Percentiles rank a stretch among this genome's conserved stretches.
Evolutionary conservation across 2,329 filamentous ascomycete species (phyloP).

Genomic region (Emergomyces pasteurianus): DNA sequence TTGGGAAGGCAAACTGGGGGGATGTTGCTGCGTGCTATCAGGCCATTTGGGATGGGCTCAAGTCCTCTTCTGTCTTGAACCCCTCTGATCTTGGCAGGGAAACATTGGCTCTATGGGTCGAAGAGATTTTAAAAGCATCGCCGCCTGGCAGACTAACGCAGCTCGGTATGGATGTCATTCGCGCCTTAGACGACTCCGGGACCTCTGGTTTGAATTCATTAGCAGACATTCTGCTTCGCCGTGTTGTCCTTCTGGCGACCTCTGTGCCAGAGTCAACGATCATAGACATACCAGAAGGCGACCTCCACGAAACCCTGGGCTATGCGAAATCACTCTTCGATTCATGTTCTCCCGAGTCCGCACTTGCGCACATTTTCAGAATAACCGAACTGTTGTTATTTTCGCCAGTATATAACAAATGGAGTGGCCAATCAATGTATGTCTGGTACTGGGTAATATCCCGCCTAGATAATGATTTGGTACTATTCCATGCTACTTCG

Average conservation of each 20-base stretch:
- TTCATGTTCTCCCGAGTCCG: constrained; percentile 15
- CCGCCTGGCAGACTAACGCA: constrained; percentile 9
- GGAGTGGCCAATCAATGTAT: constrained; percentile 15
- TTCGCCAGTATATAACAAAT: constrained; percentile 10
- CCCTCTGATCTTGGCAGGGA: constrained; percentile 22
- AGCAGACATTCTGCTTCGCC: constrained; percentile 17
- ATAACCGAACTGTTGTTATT: constrained; percentile 22
- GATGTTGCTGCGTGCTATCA: constrained; percentile 16
- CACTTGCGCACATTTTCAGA: constrained; percentile 18
- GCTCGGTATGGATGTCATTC: constrained; percentile 21
- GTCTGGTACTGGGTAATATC: constrained; percentile 19
- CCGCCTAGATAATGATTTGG: background rate
- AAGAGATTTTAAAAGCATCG: constrained; percentile 14
- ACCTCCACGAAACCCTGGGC: background rate
- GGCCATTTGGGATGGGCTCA: constrained; percentile 27
- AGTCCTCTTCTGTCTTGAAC: constrained; percentile 22
- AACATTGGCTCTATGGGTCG: constrained; percentile 22
- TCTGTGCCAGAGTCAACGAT: background rate
- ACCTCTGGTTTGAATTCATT: background rate
- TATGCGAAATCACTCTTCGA: constrained; percentile 11
- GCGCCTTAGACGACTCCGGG: background rate
- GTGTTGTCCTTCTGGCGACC: constrained; percentile 12
- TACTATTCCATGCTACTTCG: background rate
- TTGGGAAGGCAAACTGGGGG: constrained; percentile 7
- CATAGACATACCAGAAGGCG: background rate